These are phyloP conservation scores for Lodderomyces metapsilosis DNA, from an alignment of 1,139 yeast genomes.

Conservation along the genomic window DNA sequence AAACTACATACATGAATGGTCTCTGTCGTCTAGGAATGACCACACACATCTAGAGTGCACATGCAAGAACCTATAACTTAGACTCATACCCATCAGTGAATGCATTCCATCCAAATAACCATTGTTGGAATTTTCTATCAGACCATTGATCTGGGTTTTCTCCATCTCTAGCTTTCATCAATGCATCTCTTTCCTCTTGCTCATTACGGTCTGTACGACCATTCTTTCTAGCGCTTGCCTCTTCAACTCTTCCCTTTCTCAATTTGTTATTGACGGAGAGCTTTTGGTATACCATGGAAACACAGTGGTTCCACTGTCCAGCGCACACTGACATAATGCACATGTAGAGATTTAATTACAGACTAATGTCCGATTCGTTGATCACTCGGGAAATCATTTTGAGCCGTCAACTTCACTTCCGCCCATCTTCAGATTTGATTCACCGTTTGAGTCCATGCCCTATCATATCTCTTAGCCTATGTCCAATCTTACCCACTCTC, in stretches of 20 bases:
- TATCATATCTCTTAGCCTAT: too few relatives aligned
- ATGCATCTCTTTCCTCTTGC: slow-evolving; percentile 1
- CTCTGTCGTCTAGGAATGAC: too few relatives aligned
- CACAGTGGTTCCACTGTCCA: background rate
- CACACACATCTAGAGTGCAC: too few relatives aligned
- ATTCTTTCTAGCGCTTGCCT: background rate
- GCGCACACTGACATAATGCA: too few relatives aligned
- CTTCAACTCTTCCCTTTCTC: slow-evolving; percentile 1
- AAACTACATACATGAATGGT: too few relatives aligned
- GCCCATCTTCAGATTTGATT: too few relatives aligned
- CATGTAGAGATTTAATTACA: too few relatives aligned
- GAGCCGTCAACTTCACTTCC: too few relatives aligned
- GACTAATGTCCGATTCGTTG: too few relatives aligned
- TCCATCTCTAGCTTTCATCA: slow-evolving; percentile 1
- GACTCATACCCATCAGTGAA: background rate
- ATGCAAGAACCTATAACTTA: background rate
- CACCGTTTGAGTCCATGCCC: too few relatives aligned
- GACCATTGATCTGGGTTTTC: slow-evolving; percentile 1
- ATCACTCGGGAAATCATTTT: too few relatives aligned
- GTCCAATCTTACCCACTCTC: too few relatives aligned
- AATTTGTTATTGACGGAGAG: background rate
- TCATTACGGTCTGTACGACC: background rate
- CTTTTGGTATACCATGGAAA: background rate
- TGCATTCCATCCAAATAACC: slow-evolving; percentile 1
- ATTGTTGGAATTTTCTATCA: background rate